phyloP scores from a whole-genome alignment of 2,329 filamentous ascomycete genomes.

The Apiospora arundinis region DNA sequence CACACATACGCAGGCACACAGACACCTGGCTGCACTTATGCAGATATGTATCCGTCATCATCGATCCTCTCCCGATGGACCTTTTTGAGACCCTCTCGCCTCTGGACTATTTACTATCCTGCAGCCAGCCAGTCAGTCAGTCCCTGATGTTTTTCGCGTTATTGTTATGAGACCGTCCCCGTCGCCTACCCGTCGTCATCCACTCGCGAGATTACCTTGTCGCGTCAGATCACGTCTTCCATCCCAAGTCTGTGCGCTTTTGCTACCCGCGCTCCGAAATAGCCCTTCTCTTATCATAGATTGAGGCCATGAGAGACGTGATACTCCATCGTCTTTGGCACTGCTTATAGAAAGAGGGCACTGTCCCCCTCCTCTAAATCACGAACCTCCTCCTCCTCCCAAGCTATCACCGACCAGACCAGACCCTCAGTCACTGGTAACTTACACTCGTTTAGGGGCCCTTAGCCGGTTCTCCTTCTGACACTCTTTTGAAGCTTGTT shows the following conservation, averaged over 20 bases:
- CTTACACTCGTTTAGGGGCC: constrained; percentile 11
- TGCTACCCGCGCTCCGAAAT: neutral
- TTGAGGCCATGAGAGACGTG: neutral
- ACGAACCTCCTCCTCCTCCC: neutral
- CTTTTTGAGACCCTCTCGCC: neutral
- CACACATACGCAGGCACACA: neutral
- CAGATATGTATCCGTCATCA: neutral
- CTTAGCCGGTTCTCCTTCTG: neutral
- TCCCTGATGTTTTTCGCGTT: neutral
- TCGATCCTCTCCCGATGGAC: neutral
- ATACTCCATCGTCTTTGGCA: neutral
- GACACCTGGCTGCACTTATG: neutral
- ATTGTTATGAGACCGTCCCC: constrained; percentile 7
- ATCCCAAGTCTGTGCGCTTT: neutral
- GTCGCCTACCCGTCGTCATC: neutral
- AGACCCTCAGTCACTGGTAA: neutral
- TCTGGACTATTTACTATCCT: neutral
- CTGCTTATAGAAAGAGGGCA: constrained; percentile 12
- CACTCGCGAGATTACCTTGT: neutral
- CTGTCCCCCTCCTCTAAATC: neutral
- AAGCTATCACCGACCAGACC: constrained; percentile 1
- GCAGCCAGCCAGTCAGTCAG: neutral
- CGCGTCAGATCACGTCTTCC: neutral
- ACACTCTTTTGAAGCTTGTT: neutral
- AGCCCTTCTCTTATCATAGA: neutral